Evolutionary conservation across 2,329 filamentous ascomycete species (phyloP).

Genomic region (Canariomyces notabilis): DNA sequence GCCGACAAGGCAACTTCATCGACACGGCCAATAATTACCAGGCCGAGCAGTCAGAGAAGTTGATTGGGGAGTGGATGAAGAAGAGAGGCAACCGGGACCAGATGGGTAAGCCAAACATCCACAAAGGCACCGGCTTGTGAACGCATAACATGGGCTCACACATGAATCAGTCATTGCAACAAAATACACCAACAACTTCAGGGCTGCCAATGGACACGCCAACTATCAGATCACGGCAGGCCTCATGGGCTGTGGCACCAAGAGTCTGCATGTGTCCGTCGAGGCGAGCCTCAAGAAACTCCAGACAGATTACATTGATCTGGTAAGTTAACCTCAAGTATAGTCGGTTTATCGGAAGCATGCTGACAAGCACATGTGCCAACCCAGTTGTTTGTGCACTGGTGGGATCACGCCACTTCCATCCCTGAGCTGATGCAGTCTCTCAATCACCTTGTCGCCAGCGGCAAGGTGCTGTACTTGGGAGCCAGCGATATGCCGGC

Average conservation of each 20-base stretch:
- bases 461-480: conserved; percentile 55
- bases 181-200: conserved; percentile 60
- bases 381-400: conserved; percentile 48
- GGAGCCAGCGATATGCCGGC: conserved; percentile 54
- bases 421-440: conserved; percentile 57
- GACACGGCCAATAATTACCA: conserved; percentile 69
- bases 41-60: conserved; percentile 54
- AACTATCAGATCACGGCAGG: conserved; percentile 47
- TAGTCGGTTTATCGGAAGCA: too few relatives aligned
- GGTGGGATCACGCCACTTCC: conserved; percentile 52
- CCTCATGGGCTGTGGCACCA: conserved; percentile 54
- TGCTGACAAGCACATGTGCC: too few relatives aligned
- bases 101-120: conserved; percentile 32
- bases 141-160: too few relatives aligned
- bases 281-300: conserved; percentile 54
- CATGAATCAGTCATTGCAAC: conserved; percentile 55
- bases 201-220: conserved; percentile 23
- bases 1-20: conserved; percentile 59
- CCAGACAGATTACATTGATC: conserved; percentile 64
- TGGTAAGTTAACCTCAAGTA: conserved; percentile 35
- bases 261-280: conserved; percentile 53
- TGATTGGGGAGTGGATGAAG: conserved; percentile 68
- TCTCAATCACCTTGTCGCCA: conserved; percentile 46
- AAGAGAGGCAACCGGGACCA: conserved; percentile 58
- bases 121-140: too few relatives aligned